Percentiles rank a stretch among this genome's conserved stretches.
phyloP scores from a whole-genome alignment of 2,329 filamentous ascomycete species.

The Aspergillus uvarum region DNA sequence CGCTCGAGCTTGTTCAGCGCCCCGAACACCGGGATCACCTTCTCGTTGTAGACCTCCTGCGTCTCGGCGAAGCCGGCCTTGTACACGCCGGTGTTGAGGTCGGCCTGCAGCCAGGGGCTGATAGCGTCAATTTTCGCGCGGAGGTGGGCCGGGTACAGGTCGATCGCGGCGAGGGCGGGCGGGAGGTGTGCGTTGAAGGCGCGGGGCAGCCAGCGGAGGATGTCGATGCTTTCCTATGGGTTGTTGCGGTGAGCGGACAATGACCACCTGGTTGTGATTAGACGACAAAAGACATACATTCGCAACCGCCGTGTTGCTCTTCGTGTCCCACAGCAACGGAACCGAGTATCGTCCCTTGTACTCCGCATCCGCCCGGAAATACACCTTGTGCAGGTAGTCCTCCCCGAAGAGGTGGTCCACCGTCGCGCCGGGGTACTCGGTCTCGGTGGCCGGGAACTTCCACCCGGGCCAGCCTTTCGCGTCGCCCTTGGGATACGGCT shows the following conservation, averaged over 20 bases:
- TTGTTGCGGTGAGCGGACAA: too few species aligned
- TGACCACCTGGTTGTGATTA: too few species aligned
- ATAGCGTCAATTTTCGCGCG: slow-evolving; percentile 53
- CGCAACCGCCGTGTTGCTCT: slow-evolving; percentile 56
- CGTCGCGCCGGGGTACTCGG: slow-evolving; percentile 60
- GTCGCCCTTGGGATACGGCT: slow-evolving; percentile 66
- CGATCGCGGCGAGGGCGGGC: slow-evolving; percentile 44
- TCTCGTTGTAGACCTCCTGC: slow-evolving; percentile 57
- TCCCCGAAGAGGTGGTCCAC: slow-evolving; percentile 60
- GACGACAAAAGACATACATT: slow-evolving; percentile 54
- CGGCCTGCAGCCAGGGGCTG: slow-evolving; percentile 54
- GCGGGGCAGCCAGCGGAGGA: slow-evolving; percentile 58
- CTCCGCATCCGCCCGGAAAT: slow-evolving; percentile 60
- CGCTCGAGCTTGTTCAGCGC: slow-evolving; percentile 60
- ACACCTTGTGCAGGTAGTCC: slow-evolving; percentile 61
- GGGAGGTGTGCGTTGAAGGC: slow-evolving; percentile 53
- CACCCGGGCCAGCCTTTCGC: slow-evolving; percentile 63
- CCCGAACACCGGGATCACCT: slow-evolving; percentile 57
- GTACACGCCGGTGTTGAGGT: slow-evolving; percentile 63
- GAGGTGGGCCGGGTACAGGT: slow-evolving; percentile 55
- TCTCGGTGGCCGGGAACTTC: slow-evolving; percentile 55
- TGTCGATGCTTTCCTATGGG: slow-evolving; percentile 38
- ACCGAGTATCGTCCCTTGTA: slow-evolving; percentile 64
- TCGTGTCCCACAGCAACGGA: slow-evolving; percentile 62
- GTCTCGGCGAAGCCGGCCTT: slow-evolving; percentile 58